Conservation (phyloP, 345 rosid genomes). For the Populus pruinosa region DNA sequence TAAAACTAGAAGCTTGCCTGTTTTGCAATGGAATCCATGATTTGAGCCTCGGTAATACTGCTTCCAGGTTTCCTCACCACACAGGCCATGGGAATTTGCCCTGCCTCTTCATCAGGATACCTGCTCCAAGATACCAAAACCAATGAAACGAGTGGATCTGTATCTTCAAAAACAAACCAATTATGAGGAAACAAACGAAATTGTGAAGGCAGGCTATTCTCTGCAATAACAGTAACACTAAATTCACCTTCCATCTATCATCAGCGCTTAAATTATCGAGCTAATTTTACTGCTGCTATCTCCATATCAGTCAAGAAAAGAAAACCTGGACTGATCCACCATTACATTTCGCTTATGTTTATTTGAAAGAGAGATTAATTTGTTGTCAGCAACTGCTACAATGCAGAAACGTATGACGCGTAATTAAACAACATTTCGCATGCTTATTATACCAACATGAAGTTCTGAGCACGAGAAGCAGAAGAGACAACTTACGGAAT, state of each 20-base stretch:
- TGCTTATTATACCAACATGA: not conserved
- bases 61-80: constrained; percentile 79
- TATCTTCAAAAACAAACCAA: not conserved
- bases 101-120: constrained; percentile 90
- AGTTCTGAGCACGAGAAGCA: not conserved
- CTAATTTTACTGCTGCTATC: no score
- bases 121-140: constrained; percentile 32
- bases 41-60: constrained; percentile 46
- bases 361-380: no score
- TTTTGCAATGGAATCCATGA: constrained; percentile 66
- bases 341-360: no score
- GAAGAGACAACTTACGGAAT: constrained; percentile 64
- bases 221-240: no score
- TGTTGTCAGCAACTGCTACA: not conserved
- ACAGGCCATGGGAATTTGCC: constrained; percentile 89
- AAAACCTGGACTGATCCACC: no score
- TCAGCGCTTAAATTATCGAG: no score
- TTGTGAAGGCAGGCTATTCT: no score
- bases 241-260: no score
- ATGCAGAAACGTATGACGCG: not conserved
- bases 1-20: constrained; percentile 40
- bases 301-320: no score
- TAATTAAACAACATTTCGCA: no score
- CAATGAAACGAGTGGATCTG: not conserved
- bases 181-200: no score